Conservation (phyloP, 2,329 filamentous ascomycete genomes). For the Colletotrichum sp. region DNA sequence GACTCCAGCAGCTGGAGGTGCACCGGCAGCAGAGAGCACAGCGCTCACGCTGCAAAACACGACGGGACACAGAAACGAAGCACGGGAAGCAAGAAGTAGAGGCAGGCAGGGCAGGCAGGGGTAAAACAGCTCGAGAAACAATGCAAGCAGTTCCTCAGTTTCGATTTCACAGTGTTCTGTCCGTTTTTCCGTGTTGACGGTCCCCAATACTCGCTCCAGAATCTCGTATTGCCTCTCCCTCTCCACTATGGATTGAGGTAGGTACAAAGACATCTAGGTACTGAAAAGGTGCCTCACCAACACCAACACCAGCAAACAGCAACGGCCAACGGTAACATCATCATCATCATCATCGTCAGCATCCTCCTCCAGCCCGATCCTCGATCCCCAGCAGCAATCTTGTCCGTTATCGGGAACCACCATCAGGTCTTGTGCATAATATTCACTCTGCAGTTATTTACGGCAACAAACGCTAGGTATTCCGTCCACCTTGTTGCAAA, state of each 20-base stretch:
- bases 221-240: background rate
- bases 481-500: background rate
- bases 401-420: background rate
- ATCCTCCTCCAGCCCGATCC: background rate
- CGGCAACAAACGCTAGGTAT: background rate
- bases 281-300: background rate
- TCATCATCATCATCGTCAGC: background rate
- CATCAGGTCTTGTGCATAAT: background rate
- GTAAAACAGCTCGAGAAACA: background rate
- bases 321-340: background rate
- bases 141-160: background rate
- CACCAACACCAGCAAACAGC: background rate
- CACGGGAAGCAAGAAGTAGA: background rate
- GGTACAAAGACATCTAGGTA: background rate
- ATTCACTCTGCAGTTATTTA: background rate
- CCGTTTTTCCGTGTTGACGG: background rate
- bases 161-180: background rate
- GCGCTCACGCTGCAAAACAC: background rate
- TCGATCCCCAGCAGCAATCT: background rate
- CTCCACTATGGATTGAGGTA: background rate
- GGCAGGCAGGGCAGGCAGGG: background rate
- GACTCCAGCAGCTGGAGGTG: background rate
- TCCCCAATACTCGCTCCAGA: background rate
- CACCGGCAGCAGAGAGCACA: background rate
- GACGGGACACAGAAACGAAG: constrained; percentile 1